Evolutionary conservation across 2,329 filamentous ascomycete genomes (phyloP), one percentile per base, ranked within the genome.

Genomic region (Exophiala sideris): DNA sequence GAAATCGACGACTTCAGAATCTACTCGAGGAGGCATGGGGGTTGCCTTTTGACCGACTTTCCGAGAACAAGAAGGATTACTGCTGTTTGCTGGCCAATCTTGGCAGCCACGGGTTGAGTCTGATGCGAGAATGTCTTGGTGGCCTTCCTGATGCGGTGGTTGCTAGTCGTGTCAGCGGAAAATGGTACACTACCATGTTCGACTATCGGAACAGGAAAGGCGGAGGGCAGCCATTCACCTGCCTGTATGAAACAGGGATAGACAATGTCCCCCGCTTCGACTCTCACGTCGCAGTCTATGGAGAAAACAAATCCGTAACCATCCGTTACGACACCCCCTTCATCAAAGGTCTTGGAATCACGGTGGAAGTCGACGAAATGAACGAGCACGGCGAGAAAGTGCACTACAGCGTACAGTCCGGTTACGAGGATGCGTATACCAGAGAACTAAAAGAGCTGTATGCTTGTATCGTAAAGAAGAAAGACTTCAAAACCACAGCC

Each of bases 261-360:
- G 73, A 79, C 60, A 60, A 65, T 1, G 72, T 85, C 1, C 78
- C 80, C 0, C 77, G 96, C 1, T 95, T 97, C 64, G 89, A 96
- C 59, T 88, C 81, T 59, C 83, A 89, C 59, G 87, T 95, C 44
- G 88, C 94, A 67, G 70, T 84, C 0, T 84, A 79, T 61, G 73
- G 73, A 0, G 63, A 69, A 11, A 67, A 73, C 11, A 85, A 84
- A 66, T 76, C 73, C 0, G 79, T 85, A 0, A 70, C 70, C 2
- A 70, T 84, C 14, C 63, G 76, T 29, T 82, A 78, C 56, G 79
- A 85, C 60, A 79, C 77, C 0, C 82, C 82, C 0, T 85, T 79
- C 54, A 69, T 85, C 35, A 84, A 83, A 61, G 82, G 79, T 0
- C 66, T 85, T 2, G 79, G 81, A 0, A 76, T 79, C 7, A 78